Percentiles rank a stretch among this genome's conserved stretches.
Evolutionary conservation across 1,284 basidiomycete genomes (phyloP).

Genomic region (Mycosarcoma mackinlayi): DNA sequence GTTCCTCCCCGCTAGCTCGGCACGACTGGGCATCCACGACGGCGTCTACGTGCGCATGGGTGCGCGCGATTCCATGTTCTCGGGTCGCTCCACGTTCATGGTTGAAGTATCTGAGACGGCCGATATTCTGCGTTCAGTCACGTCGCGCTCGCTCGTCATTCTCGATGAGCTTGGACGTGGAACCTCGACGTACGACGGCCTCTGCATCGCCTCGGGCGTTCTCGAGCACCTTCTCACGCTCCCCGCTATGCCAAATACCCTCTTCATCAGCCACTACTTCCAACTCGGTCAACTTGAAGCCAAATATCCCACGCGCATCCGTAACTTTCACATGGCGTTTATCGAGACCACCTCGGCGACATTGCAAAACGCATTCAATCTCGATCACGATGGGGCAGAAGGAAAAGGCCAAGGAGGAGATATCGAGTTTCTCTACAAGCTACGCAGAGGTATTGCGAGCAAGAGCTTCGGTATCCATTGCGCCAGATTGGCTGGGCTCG

Average conservation of each 20-base stretch:
- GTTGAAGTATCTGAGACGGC: slow-evolving; percentile 94
- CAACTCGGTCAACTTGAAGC: slow-evolving; percentile 41
- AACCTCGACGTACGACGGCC: slow-evolving; percentile 56
- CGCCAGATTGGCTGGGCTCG: slow-evolving; percentile 57
- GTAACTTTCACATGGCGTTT: slow-evolving; percentile 61
- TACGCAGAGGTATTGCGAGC: slow-evolving; percentile 49
- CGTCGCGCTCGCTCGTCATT: slow-evolving; percentile 67
- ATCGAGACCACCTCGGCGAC: slow-evolving; percentile 15
- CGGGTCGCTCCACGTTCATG: slow-evolving; percentile 92
- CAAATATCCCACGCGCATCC: slow-evolving; percentile 3
- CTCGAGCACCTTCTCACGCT: slow-evolving; percentile 41
- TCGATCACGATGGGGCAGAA: slow-evolving; percentile 2
- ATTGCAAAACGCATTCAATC: not conserved
- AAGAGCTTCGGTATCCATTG: slow-evolving; percentile 65
- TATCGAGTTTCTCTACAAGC: slow-evolving; percentile 64
- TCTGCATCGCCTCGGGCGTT: slow-evolving; percentile 55
- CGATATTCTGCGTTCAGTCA: slow-evolving; percentile 76
- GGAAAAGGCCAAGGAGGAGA: slow-evolving; percentile 5
- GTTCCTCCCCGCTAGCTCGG: slow-evolving; percentile 76
- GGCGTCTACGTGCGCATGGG: slow-evolving; percentile 85
- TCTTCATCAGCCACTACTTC: slow-evolving; percentile 65
- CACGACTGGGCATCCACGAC: slow-evolving; percentile 81
- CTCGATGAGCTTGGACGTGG: slow-evolving; percentile 60
- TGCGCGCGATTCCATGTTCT: slow-evolving; percentile 84
- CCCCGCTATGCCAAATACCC: slow-evolving; percentile 19